Conservation (phyloP, 352 stramenopile species). For the Aphanomyces invadans region DNA sequence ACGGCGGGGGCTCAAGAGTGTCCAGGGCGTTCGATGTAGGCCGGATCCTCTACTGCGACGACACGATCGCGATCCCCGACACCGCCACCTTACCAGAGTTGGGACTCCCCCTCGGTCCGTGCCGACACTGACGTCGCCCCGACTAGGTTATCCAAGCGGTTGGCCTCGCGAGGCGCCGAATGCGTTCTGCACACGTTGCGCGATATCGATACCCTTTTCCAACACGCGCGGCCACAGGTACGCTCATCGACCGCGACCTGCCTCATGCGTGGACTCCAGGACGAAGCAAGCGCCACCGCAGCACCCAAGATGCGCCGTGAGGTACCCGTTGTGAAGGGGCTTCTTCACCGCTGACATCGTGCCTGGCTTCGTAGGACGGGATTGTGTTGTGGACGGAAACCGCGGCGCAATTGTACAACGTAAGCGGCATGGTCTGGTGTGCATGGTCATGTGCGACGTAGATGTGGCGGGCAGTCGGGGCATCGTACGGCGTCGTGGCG, state of each 20-base stretch:
- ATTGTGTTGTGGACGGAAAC: conserved; percentile 5
- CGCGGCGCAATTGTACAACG: neutral
- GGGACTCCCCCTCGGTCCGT: too few species aligned
- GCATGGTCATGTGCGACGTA: conserved; percentile 20
- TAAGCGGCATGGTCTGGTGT: neutral
- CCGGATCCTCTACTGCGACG: conserved; percentile 53
- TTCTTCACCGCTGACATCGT: neutral
- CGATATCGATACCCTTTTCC: conserved; percentile 27
- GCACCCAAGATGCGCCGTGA: conserved; percentile 57
- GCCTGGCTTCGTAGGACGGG: conserved; percentile 4
- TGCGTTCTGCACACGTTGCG: conserved; percentile 55
- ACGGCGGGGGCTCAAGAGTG: too few species aligned
- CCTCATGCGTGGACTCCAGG: conserved; percentile 26
- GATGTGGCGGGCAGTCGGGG: conserved; percentile 69
- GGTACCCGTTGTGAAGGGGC: conserved; percentile 1
- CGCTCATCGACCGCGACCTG: conserved; percentile 34
- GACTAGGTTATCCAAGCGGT: conserved; percentile 38
- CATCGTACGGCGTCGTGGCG: conserved; percentile 55
- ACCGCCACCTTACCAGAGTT: conserved; percentile 41
- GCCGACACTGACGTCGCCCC: too few species aligned
- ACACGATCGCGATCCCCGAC: conserved; percentile 32
- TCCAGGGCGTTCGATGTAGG: conserved; percentile 71
- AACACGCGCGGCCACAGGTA: neutral
- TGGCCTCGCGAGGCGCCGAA: conserved; percentile 51
- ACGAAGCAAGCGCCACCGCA: conserved; percentile 43